These are phyloP conservation scores for Colletotrichum neosansevieriae DNA, from an alignment of 2,329 filamentous ascomycete species.

Conservation along the genomic window DNA sequence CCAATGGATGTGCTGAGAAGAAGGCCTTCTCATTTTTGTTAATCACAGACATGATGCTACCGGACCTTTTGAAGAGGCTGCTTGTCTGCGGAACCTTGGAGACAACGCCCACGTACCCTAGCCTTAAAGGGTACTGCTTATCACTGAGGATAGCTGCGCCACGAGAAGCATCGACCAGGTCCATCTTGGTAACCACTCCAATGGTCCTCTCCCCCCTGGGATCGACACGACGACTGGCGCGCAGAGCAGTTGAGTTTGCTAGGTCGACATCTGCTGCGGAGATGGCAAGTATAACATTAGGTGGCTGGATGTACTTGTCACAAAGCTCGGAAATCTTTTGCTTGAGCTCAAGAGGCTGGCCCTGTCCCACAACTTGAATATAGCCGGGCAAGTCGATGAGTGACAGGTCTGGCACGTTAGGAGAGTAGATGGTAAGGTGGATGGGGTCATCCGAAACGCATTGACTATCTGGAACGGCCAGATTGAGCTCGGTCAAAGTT, in stretches of 20 bases:
- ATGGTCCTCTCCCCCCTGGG: conserved; percentile 96
- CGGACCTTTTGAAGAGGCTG: conserved; percentile 84
- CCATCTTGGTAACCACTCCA: conserved; percentile 99
- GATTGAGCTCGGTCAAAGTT: conserved; percentile 93
- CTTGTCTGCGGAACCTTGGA: conserved; percentile 79
- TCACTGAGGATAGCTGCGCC: conserved; percentile 85
- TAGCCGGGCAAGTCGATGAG: conserved; percentile 97
- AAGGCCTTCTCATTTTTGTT: conserved; percentile 88
- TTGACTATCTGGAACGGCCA: conserved; percentile 89
- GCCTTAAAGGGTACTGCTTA: conserved; percentile 91
- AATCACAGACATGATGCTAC: conserved; percentile 84
- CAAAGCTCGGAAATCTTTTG: conserved; percentile 96
- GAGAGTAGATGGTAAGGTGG: conserved; percentile 93
- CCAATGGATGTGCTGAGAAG: conserved; percentile 84
- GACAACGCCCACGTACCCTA: conserved; percentile 96
- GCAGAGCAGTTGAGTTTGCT: conserved; percentile 92
- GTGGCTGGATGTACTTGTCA: conserved; percentile 97
- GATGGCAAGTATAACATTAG: conserved; percentile 96
- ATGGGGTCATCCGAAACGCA: conserved; percentile 98
- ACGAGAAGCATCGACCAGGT: conserved; percentile 86
- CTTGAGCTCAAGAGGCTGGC: conserved; percentile 92
- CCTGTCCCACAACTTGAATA: conserved; percentile 92
- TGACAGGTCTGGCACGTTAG: conserved; percentile 93
- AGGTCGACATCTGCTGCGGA: conserved; percentile 97
- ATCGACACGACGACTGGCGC: conserved; percentile 91